Evolutionary conservation across 75 land plant species (phyloP).

Genomic region (Azolla pinnata): DNA sequence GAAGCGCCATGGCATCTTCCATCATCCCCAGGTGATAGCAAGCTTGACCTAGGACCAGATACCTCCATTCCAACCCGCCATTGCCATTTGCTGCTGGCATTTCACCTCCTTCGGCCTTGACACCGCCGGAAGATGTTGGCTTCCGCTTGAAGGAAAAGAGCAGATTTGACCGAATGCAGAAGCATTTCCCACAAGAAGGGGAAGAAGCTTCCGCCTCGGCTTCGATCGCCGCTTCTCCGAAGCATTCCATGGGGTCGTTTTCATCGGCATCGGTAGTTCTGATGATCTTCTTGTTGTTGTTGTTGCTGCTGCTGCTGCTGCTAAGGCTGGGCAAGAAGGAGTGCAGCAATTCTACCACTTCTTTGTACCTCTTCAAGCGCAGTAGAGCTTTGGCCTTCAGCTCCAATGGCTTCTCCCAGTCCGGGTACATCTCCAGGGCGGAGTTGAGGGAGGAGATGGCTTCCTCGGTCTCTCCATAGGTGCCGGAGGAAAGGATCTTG

Average conservation of each 20-base stretch:
- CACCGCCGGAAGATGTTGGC: constrained; percentile 12
- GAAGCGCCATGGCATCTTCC: constrained; percentile 73
- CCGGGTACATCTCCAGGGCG: constrained; percentile 51
- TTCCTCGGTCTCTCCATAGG: constrained; percentile 19
- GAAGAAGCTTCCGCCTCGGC: background rate
- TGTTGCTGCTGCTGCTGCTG: background rate
- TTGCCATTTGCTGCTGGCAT: constrained; percentile 34
- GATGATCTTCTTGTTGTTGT: background rate
- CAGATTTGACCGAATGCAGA: background rate
- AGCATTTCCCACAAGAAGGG: background rate
- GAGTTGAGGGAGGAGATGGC: constrained; percentile 50
- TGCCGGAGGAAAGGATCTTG: constrained; percentile 33
- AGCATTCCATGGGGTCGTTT: constrained; percentile 34
- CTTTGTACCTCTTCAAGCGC: constrained; percentile 46
- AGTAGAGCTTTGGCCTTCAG: constrained; percentile 56
- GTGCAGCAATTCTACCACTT: constrained; percentile 65
- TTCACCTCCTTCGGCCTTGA: constrained; percentile 21
- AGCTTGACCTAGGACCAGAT: constrained; percentile 28
- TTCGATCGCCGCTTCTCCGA: background rate
- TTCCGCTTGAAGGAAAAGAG: background rate
- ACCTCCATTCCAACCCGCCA: constrained; percentile 38
- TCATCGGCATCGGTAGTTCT: background rate
- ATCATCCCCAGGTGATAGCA: constrained; percentile 67
- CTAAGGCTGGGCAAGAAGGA: constrained; percentile 62
- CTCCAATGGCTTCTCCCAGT: constrained; percentile 49